Base-by-base conservation (phyloP, 1,284 basidiomycete species). In the Cutaneotrichosporon cavernicola region DNA sequence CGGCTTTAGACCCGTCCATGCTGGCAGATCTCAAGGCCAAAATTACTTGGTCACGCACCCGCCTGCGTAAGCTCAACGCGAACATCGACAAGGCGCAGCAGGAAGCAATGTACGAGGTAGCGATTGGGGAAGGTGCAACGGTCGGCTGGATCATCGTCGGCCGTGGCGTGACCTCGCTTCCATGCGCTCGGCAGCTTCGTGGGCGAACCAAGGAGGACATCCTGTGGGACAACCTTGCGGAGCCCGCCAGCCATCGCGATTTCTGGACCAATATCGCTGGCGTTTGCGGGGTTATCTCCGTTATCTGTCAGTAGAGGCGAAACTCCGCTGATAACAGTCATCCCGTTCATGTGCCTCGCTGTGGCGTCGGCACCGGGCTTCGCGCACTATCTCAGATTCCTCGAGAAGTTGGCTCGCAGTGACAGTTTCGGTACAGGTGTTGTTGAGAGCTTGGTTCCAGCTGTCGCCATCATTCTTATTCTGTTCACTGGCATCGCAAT, bases 181-280 rank as follows among this genome's bases (percentile, higher is more conserved):
- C 85, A 14, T 86, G 85, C 1, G 80, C 89, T 5, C 80, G 89
- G 72, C 77, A 88, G 36, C 89, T 92, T 32, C 86, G 89, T 70
- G 90, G 90, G 1, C 81, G 87, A 53, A 87, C 88, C 14, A 90
- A 89, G 75, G 90, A 91, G 70, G 90, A 91, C 73, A 86, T 92
- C 34, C 77, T 88, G 58, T 92, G 90, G 90, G 85, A 87, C 65
- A 86, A 90, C 56, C 78, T 91, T 22, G 89, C 90, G 69, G 82
- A 83, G 65, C 84, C 86, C 67, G 76, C 84, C n/a, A 83, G 81
- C 30, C 69, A 84, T 84, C 64, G 73, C 76, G 81, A 82, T 5
- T 86, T 88, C 69, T 89, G 88, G 87, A 75, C 81, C 21, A 72
- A 88, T 32, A 81, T 88, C 5, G 76, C 79, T 7, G 76, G 85